Base-by-base conservation (phyloP, 805 yeast genomes). In the Barnettozyma siamensis region DNA sequence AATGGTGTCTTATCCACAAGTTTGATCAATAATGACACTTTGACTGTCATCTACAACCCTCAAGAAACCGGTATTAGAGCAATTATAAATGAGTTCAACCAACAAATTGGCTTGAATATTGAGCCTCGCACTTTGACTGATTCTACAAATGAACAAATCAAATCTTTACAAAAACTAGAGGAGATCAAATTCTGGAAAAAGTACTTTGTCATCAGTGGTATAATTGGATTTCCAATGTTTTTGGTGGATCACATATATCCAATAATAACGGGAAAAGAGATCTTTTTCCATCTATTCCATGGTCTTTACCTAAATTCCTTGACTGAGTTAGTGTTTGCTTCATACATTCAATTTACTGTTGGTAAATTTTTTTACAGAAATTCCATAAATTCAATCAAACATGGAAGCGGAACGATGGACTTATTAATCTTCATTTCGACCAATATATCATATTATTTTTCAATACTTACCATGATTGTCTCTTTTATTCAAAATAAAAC, bases 391-490 rank as follows among this genome's bases (percentile, higher is more conserved):
- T 81, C 95, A 7, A 44, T 88, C 18, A 68, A 68, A 40, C 88
- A 85, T 54, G 73, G 80, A 6, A 79, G 86, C 19, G 82, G 82
- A 9, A 88, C 91, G 7, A 94, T 93, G 99, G 99, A 93, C 62
- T 84, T 91, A 2, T 69, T 93, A 45, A 88, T 93, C 29, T 80
- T 84, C 39, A 69, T 85, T 17, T 87, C 97, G 4, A 88, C 96
- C 0, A 64, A 81, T 37, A 78, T 84, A 18, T 86, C 96, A 5
- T 93, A 78, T 56, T 36, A 67, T 5, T 91, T 86, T 54, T 88
- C 97, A 1, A 58, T 83, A 1, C 59, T 77, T 20, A 74, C 93
- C 0, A 76, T 88, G 46, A 24, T 73, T 1, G 60, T 69, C 28
- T 69, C 77, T 31, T 65, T 78, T 16, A 50, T 73, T 57, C 54